These are phyloP conservation scores for Apiotrichum sp. DNA, from an alignment of 1,284 basidiomycete genomes.

Conservation along the genomic window DNA sequence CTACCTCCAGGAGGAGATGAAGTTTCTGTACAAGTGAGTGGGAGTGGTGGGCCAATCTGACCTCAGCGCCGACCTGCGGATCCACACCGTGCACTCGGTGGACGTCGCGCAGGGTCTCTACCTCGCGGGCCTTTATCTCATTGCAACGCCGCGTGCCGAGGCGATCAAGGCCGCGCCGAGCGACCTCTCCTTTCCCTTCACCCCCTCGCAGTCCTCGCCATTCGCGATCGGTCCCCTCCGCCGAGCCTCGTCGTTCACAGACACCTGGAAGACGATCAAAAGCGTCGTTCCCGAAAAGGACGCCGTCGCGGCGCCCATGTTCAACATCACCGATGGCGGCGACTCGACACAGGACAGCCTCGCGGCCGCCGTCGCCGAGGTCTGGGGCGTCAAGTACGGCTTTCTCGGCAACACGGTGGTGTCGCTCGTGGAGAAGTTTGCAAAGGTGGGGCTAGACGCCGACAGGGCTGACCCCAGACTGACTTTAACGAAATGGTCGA, in stretches of 20 bases:
- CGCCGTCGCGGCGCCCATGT: slow-evolving; percentile 63
- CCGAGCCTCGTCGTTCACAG: slow-evolving; percentile 17
- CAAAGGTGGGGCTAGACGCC: slow-evolving; percentile 21
- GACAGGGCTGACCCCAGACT: not conserved
- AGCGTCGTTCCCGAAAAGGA: slow-evolving; percentile 53
- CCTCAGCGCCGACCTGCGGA: slow-evolving; percentile 61
- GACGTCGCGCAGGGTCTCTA: slow-evolving; percentile 71
- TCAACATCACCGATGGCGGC: slow-evolving; percentile 79
- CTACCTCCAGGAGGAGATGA: slow-evolving; percentile 77
- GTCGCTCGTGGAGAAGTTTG: slow-evolving; percentile 47
- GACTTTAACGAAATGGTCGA: slow-evolving; percentile 19
- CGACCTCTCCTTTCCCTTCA: slow-evolving; percentile 54
- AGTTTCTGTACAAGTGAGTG: slow-evolving; percentile 59
- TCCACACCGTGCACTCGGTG: slow-evolving; percentile 69
- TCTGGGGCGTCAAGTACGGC: slow-evolving; percentile 77
- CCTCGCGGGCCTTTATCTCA: slow-evolving; percentile 51
- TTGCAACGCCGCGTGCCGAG: slow-evolving; percentile 18
- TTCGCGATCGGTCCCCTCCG: slow-evolving; percentile 13
- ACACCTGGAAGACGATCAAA: slow-evolving; percentile 33
- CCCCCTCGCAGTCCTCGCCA: slow-evolving; percentile 3
- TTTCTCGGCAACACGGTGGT: slow-evolving; percentile 71
- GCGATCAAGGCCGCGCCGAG: slow-evolving; percentile 56
- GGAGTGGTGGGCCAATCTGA: not conserved
- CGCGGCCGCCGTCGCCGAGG: slow-evolving; percentile 63
- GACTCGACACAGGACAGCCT: slow-evolving; percentile 68